Evolutionary conservation across 1,284 basidiomycete species (phyloP).

Genomic region (Thecaphora frezii): DNA sequence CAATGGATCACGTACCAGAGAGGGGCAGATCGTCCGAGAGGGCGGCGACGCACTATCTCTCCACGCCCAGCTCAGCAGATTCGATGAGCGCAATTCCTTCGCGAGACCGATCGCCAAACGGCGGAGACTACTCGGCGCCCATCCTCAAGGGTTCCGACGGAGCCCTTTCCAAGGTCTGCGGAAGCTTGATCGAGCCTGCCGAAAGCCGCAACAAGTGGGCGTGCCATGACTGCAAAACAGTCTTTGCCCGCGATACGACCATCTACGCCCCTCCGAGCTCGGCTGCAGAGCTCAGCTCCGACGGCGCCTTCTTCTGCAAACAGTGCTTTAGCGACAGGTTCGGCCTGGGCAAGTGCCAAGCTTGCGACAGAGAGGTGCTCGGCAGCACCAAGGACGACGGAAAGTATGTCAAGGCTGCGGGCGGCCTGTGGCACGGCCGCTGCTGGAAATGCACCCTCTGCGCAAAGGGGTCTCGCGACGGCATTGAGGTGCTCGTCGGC

Average conservation of each 20-base stretch:
- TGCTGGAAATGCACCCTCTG: conserved; percentile 45
- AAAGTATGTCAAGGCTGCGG: conserved; percentile 34
- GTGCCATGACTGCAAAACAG: conserved; percentile 27
- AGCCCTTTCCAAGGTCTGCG: conserved; percentile 42
- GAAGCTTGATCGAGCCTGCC: conserved; percentile 42
- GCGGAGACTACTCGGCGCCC: conserved; percentile 30
- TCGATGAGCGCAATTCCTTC: too few relatives aligned
- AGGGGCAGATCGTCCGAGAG: not conserved
- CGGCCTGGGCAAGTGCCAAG: conserved; percentile 30
- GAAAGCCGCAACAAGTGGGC: conserved; percentile 34
- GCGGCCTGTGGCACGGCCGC: conserved; percentile 39
- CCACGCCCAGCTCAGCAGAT: not conserved
- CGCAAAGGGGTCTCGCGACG: conserved; percentile 9
- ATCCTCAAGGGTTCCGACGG: conserved; percentile 35
- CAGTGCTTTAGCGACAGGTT: conserved; percentile 38
- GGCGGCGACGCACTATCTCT: not conserved
- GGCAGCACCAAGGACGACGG: conserved; percentile 49
- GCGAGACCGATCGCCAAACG: not conserved
- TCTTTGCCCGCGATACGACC: conserved; percentile 47
- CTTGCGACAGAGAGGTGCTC: conserved; percentile 29
- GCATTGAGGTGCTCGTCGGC: conserved; percentile 28
- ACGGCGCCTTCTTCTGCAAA: conserved; percentile 30
- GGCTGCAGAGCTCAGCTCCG: not conserved
- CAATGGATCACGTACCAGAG: not conserved
- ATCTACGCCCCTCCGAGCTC: conserved; percentile 40